Conservation (phyloP, 805 yeast genomes). For the Tetrapisispora phaffii region DNA sequence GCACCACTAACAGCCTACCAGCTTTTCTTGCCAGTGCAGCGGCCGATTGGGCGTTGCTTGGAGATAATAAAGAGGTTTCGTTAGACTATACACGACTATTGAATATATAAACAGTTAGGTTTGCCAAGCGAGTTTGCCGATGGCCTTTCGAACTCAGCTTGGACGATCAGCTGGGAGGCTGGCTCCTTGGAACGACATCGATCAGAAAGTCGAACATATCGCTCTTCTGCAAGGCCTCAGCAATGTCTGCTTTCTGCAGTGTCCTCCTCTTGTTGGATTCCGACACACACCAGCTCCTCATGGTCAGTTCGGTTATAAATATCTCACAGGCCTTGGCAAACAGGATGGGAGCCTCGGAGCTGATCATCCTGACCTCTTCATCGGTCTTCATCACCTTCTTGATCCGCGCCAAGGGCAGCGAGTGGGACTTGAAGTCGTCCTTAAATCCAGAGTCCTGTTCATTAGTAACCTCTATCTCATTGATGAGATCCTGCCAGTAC, state of each 20-base stretch:
- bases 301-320: conserved; percentile 90
- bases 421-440: conserved; percentile 89
- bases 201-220: conserved; percentile 97
- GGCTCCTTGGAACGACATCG: conserved; percentile 78
- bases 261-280: conserved; percentile 94
- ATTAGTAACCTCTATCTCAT: conserved; percentile 44
- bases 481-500: conserved; percentile 95
- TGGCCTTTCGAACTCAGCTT: neutral
- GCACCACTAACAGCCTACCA: neutral
- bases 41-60: too few relatives aligned
- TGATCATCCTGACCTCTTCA: conserved; percentile 93
- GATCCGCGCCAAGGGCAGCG: conserved; percentile 88
- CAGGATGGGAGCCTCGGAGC: conserved; percentile 95
- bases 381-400: conserved; percentile 97
- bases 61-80: too few relatives aligned
- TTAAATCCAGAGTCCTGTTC: conserved; percentile 56
- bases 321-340: conserved; percentile 98
- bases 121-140: too few relatives aligned
- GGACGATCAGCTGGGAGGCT: conserved; percentile 12
- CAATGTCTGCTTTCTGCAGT: conserved; percentile 85
- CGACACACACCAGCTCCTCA: conserved; percentile 99
- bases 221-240: conserved; percentile 85
- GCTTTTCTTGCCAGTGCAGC: too few relatives aligned
- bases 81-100: neutral
- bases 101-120: neutral